These are phyloP conservation scores for Chenopodium berlandieri DNA, from an alignment of 148 eudicot species.

Conservation along the genomic window DNA sequence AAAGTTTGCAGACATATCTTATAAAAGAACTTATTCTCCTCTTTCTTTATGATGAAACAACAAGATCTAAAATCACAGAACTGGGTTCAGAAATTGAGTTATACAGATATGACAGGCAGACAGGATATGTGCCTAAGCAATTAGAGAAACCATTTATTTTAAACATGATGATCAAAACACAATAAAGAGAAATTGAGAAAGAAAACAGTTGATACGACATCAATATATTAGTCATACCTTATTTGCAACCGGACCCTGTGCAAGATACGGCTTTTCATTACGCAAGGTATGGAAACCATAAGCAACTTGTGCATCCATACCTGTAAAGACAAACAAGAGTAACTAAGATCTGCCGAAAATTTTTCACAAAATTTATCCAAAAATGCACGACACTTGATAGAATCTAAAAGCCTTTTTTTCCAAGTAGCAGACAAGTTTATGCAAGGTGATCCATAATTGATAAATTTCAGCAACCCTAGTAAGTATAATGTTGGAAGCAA, in stretches of 20 bases:
- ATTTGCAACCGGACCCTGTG: conserved; percentile 85
- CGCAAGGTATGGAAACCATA: conserved; percentile 87
- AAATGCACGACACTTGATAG: neutral
- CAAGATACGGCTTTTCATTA: conserved; percentile 89
- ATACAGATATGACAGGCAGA: neutral
- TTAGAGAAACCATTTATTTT: neutral
- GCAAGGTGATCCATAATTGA: neutral
- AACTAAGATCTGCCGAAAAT: neutral
- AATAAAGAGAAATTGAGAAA: neutral
- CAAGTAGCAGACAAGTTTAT: neutral
- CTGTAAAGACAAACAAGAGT: conserved; percentile 29
- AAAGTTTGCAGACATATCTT: neutral
- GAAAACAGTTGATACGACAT: neutral
- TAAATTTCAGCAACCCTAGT: neutral
- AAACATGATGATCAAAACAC: neutral
- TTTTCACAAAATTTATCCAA: neutral
- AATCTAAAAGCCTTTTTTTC: neutral
- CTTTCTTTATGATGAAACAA: neutral
- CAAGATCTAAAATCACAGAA: neutral
- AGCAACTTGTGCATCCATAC: conserved; percentile 98
- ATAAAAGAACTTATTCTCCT: neutral
- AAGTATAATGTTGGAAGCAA: too few relatives aligned
- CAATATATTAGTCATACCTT: conserved; percentile 43
- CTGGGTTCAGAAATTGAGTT: neutral
- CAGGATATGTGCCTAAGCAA: neutral